phyloP scores from a whole-genome alignment of 148 eudicot species.

The Heliosperma pusillum region DNA sequence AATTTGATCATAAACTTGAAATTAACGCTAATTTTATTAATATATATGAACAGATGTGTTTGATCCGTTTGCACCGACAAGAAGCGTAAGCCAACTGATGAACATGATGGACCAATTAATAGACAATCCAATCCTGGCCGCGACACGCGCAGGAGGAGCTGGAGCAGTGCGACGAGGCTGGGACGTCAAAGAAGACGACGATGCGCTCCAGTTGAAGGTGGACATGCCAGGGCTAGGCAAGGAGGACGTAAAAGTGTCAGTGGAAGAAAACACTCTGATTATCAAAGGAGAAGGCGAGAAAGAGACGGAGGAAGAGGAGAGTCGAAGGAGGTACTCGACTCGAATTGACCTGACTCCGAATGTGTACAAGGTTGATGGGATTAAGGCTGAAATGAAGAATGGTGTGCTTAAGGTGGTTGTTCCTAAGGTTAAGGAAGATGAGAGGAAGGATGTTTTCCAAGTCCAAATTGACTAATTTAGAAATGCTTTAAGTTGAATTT shows the following conservation, averaged over 20 bases:
- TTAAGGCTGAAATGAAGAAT: slow-evolving; percentile 61
- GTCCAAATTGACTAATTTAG: slow-evolving; percentile 36
- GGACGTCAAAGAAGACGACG: slow-evolving; percentile 54
- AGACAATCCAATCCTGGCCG: slow-evolving; percentile 39
- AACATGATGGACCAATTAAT: slow-evolving; percentile 69
- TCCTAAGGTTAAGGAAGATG: slow-evolving; percentile 57
- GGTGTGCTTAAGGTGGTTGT: slow-evolving; percentile 53
- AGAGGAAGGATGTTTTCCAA: slow-evolving; percentile 45
- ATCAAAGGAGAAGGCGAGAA: slow-evolving; percentile 55
- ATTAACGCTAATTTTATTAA: too few relatives aligned
- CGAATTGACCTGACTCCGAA: slow-evolving; percentile 51
- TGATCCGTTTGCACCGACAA: slow-evolving; percentile 61
- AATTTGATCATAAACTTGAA: too few relatives aligned
- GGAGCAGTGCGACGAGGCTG: slow-evolving; percentile 42
- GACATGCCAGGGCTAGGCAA: slow-evolving; percentile 89
- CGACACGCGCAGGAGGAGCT: slow-evolving; percentile 27
- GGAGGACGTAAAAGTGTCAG: slow-evolving; percentile 64
- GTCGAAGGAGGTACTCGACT: slow-evolving; percentile 42
- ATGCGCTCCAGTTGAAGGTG: slow-evolving; percentile 47
- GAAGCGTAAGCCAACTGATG: slow-evolving; percentile 63
- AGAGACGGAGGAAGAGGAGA: slow-evolving; percentile 40
- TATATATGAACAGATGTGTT: slow-evolving; percentile 45
- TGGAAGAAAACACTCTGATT: slow-evolving; percentile 61
- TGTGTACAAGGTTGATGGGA: slow-evolving; percentile 39
- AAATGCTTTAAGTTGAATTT: too few relatives aligned